Conservation (phyloP, 257 asterid species). For the Plantago major region DNA sequence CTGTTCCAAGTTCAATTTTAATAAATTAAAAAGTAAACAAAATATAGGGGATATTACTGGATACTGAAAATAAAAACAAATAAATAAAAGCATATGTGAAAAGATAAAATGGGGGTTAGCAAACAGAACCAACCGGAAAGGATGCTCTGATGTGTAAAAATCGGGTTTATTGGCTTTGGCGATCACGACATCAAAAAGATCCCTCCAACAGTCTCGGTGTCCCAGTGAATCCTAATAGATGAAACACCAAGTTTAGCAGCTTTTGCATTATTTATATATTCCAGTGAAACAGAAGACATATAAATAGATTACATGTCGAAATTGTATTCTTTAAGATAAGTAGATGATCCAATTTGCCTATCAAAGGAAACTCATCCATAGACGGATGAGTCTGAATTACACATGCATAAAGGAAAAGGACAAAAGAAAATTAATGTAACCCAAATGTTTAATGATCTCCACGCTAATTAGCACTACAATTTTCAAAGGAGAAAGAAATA, state of each 20-base stretch:
- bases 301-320: background rate
- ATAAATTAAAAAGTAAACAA: background rate
- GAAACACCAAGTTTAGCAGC: conserved; percentile 19
- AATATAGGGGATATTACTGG: background rate
- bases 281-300: conserved; percentile 8
- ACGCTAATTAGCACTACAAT: background rate
- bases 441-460: background rate
- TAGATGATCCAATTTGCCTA: background rate
- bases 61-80: background rate
- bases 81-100: conserved; percentile 1
- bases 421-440: background rate
- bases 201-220: conserved; percentile 85
- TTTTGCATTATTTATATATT: conserved; percentile 11
- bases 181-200: conserved; percentile 92
- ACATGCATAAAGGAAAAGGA: background rate
- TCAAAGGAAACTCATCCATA: too few species aligned
- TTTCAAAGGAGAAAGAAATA: background rate
- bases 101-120: conserved; percentile 13
- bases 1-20: background rate
- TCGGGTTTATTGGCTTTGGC: conserved; percentile 98
- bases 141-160: conserved; percentile 94
- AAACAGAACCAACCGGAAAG: conserved; percentile 79
- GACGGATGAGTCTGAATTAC: background rate
- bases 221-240: conserved; percentile 67
- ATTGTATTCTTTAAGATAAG: background rate